phyloP scores from a whole-genome alignment of 768 basidiomycete species.

The Paxillus rubicundulus region DNA sequence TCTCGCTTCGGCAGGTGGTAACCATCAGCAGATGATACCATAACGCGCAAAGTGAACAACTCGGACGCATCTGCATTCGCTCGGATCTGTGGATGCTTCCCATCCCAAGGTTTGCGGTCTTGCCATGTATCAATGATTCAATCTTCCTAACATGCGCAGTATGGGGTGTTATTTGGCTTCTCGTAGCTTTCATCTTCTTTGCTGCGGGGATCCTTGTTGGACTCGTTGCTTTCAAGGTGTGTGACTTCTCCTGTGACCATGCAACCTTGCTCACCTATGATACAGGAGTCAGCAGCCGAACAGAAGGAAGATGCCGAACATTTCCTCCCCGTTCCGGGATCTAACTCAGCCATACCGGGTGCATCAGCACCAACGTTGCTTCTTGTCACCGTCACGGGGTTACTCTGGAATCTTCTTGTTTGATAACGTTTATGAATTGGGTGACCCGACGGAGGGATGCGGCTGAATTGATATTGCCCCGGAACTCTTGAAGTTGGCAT shows the following conservation, averaged over 20 bases:
- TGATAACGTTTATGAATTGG: neutral
- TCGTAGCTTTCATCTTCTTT: conserved; percentile 73
- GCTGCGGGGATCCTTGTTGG: conserved; percentile 75
- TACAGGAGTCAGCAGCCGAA: conserved; percentile 57
- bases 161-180: conserved; percentile 88
- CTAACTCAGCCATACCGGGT: conserved; percentile 35
- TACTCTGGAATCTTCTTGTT: conserved; percentile 26
- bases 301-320: conserved; percentile 50
- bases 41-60: conserved; percentile 79
- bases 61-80: conserved; percentile 88
- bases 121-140: neutral
- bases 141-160: conserved; percentile 40
- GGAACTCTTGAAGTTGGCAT: too few species aligned
- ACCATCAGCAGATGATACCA: conserved; percentile 64
- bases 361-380: conserved; percentile 24
- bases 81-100: conserved; percentile 80
- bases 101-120: conserved; percentile 59
- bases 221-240: conserved; percentile 76
- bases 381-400: conserved; percentile 17
- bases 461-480: neutral
- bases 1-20: neutral
- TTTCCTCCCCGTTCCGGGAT: conserved; percentile 62
- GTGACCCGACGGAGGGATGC: neutral
- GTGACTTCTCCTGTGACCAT: neutral
- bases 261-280: neutral